Base-by-base conservation (phyloP, 129 eudicot species). In the Calendula officinalis region DNA sequence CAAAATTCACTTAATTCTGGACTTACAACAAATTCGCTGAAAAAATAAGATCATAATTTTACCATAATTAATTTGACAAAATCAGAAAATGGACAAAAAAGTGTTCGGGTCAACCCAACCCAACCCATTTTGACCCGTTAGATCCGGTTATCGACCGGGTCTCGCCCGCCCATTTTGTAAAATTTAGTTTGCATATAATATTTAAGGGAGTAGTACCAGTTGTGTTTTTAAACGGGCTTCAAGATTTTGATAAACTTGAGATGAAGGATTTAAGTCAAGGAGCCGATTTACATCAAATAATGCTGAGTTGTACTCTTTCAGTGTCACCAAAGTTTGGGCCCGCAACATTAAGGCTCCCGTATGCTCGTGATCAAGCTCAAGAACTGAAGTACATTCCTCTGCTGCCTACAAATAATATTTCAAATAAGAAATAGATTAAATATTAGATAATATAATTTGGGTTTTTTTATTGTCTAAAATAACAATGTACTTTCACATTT, bases 261-360 rank as follows among this genome's bases (percentile, higher is more conserved):
- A 92, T 32, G 81, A 80, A 33, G 98, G 95, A 82, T 92, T 85
- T 58, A 88, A 72, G 68, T 88, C 96, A 59, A 92, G 76, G 58
- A 92, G 95, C 47, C 96, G 76, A 56, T 83, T 92, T 81, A 85
- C 98, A 78, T 92, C 98, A 73, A 88, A 92, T 22, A 92, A 87
- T 7, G 98, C 98, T 0, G 89, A 85, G 63, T 81, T 83, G 73
- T 92, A 92, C 74, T 92, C 95, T 68, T 92, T 88, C 12, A 92
- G 87, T 41, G 98, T 86, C 64, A 92, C 98, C 30, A 88, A 71
- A 35, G 98, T 92, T 72, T 92, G 98, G 64, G 98, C 98, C 5
- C 98, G 96, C 77, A 92, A 73, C 98, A 92, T 88, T 55, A 88
- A 77, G 35, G 98, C 98, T 67, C 98, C 96, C 5, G 96, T 88